phyloP scores from a whole-genome alignment of 345 rosid species.

The Eucalyptus leucophloia region DNA sequence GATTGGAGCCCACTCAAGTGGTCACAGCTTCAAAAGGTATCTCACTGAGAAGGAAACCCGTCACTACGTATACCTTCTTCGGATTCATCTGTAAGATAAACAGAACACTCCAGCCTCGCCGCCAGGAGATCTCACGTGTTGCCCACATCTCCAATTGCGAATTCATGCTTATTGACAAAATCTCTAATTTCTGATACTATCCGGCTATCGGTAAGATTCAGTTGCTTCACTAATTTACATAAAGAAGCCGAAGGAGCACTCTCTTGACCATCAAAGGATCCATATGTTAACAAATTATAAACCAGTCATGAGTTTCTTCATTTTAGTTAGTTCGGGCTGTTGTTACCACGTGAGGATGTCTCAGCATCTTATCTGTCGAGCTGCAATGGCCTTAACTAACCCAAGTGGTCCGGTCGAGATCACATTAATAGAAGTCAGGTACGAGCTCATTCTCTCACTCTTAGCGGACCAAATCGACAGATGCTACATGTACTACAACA shows the following conservation, averaged over 20 bases:
- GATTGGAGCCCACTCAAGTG: neutral
- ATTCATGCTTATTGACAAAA: neutral
- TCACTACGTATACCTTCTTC: neutral
- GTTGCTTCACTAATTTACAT: neutral
- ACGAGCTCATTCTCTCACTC: neutral
- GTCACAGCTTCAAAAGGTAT: neutral
- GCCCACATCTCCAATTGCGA: neutral
- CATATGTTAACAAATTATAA: neutral
- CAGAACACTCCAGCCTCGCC: neutral
- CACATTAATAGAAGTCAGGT: neutral
- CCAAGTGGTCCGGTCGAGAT: neutral
- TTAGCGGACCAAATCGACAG: neutral
- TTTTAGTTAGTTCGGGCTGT: neutral
- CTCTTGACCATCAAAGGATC: neutral
- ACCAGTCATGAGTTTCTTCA: neutral
- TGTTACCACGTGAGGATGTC: neutral
- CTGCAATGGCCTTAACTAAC: neutral
- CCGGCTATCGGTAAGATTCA: neutral
- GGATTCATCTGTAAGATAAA: neutral
- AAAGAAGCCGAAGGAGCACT: neutral
- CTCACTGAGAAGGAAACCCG: neutral
- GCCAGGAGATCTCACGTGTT: neutral
- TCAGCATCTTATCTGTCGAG: neutral
- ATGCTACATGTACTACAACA: neutral
- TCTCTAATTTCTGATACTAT: neutral